Conservation (phyloP, 768 basidiomycete genomes). For the Mycena olivaceomarginata region DNA sequence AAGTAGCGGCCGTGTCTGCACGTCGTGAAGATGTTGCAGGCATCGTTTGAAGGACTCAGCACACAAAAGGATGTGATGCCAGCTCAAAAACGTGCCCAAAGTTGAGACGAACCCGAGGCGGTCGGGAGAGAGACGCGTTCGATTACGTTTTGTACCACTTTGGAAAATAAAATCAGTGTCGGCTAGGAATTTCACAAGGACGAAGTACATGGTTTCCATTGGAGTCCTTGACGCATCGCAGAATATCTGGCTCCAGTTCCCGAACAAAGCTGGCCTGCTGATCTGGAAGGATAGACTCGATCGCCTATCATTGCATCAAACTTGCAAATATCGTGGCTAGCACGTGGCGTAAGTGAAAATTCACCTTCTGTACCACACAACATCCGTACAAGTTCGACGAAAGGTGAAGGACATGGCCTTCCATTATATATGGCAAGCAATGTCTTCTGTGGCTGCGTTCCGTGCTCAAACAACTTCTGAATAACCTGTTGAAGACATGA, state of each 20-base stretch:
- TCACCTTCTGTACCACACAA: slow-evolving; percentile 95
- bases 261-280: slow-evolving; percentile 87
- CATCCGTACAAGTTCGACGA: slow-evolving; percentile 97
- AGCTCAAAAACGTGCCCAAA: slow-evolving; percentile 90
- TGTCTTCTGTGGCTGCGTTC: slow-evolving; percentile 84
- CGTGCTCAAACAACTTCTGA: slow-evolving; percentile 95
- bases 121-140: slow-evolving; percentile 88
- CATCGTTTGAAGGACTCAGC: slow-evolving; percentile 96
- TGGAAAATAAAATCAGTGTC: slow-evolving; percentile 24
- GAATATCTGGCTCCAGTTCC: slow-evolving; percentile 87
- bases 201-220: slow-evolving; percentile 94
- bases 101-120: slow-evolving; percentile 83
- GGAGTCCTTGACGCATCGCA: slow-evolving; percentile 91
- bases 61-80: slow-evolving; percentile 93
- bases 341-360: slow-evolving; percentile 8
- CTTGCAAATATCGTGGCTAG: not conserved
- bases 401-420: slow-evolving; percentile 84
- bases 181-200: slow-evolving; percentile 5
- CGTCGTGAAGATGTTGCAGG: slow-evolving; percentile 87
- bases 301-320: slow-evolving; percentile 70
- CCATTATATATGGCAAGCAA: slow-evolving; percentile 83
- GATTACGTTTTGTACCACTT: slow-evolving; percentile 94
- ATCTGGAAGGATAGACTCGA: slow-evolving; percentile 87
- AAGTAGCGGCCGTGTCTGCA: slow-evolving; percentile 81
- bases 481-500: slow-evolving; percentile 76